A percentile compares a stretch with the other conserved stretches of the same genome.
These are phyloP conservation scores for Lotus japonicus DNA, from an alignment of 306 rosid species.

Conservation along the genomic window DNA sequence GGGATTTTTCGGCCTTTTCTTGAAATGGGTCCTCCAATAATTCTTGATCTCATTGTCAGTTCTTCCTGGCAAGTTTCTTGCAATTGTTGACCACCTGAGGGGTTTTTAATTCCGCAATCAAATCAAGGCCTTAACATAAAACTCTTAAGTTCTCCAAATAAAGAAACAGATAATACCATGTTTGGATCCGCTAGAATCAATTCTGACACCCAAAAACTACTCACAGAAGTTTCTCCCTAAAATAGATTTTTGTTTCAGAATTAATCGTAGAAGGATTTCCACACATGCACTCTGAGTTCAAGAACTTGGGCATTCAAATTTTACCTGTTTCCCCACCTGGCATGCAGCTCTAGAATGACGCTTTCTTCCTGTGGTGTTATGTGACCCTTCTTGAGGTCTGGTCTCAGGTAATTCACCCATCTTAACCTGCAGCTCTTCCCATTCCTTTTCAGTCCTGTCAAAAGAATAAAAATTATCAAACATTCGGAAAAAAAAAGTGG, in stretches of 20 bases:
- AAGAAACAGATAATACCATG: too few relatives aligned
- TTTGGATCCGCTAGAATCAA: too few relatives aligned
- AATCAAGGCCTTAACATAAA: too few relatives aligned
- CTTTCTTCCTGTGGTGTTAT: constrained; percentile 94
- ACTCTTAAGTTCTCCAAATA: too few relatives aligned
- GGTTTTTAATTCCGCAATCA: background rate
- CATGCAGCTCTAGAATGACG: constrained; percentile 86
- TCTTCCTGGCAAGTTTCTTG: constrained; percentile 91
- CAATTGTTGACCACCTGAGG: constrained; percentile 91
- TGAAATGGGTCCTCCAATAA: constrained; percentile 94
- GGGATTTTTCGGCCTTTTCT: constrained; percentile 53
- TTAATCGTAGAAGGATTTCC: too few relatives aligned
- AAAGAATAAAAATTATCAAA: background rate
- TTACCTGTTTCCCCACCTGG: constrained; percentile 98
- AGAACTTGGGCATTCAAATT: background rate
- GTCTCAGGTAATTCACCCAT: constrained; percentile 88
- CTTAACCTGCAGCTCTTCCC: constrained; percentile 91
- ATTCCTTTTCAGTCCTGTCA: constrained; percentile 70
- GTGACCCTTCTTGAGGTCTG: constrained; percentile 54
- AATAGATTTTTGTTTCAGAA: too few relatives aligned
- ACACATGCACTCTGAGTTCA: background rate
- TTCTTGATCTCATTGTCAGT: constrained; percentile 96
- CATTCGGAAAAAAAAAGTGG: background rate
- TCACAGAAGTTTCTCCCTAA: too few relatives aligned
- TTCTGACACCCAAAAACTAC: too few relatives aligned